Percentiles rank a stretch among this genome's conserved stretches.
These are phyloP conservation scores for Cystofilobasidium macerans DNA, from an alignment of 768 basidiomycete species.

Conservation along the genomic window DNA sequence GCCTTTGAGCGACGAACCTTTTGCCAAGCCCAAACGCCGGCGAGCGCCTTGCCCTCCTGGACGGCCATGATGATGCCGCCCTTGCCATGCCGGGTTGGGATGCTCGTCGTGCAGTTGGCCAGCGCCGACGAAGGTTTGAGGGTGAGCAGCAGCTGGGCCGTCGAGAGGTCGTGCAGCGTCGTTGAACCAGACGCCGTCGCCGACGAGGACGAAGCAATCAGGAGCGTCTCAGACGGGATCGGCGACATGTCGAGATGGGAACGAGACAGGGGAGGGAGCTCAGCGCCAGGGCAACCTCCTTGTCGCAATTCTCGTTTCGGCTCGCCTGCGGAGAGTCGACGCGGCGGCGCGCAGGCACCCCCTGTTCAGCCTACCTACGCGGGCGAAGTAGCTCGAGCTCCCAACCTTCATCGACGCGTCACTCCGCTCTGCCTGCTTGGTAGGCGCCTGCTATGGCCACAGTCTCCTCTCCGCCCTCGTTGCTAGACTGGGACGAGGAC, in stretches of 20 bases:
- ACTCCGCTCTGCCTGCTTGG: not conserved
- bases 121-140: conserved; percentile 74
- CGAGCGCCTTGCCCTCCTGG: conserved; percentile 74
- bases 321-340: too few species aligned
- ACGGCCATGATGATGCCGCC: conserved; percentile 77
- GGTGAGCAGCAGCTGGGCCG: conserved; percentile 60
- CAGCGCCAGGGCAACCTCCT: too few species aligned
- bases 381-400: too few species aligned
- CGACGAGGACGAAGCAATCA: conserved; percentile 23
- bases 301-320: too few species aligned
- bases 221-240: conserved; percentile 16
- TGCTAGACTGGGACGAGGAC: conserved; percentile 24
- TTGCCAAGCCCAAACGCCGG: conserved; percentile 88
- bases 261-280: not conserved
- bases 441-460: conserved; percentile 1
- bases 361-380: too few species aligned
- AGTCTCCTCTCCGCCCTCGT: not conserved
- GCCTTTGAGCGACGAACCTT: conserved; percentile 64
- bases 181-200: conserved; percentile 22
- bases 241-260: not conserved
- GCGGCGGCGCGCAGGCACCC: too few species aligned
- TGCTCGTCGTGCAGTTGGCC: conserved; percentile 54
- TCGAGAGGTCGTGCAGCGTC: conserved; percentile 34
- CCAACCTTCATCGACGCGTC: not conserved
- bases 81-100: conserved; percentile 56